Conservation (phyloP, 257 asterid species). For the Ehretia macrophylla region DNA sequence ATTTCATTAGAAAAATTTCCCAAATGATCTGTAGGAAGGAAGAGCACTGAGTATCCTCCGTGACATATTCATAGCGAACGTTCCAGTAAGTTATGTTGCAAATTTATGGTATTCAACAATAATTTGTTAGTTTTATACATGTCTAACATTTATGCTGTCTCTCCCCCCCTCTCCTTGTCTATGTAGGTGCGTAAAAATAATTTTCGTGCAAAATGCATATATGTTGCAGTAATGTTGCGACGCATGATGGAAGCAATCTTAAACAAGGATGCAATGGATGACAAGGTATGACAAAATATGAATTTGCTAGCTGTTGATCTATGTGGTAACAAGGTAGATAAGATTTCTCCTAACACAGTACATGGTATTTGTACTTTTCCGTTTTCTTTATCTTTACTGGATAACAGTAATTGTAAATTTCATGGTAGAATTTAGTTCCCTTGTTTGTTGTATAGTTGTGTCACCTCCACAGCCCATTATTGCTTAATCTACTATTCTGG, state of each 20-base stretch:
- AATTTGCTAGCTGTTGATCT: too few relatives aligned
- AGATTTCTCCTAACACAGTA: too few relatives aligned
- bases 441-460: too few relatives aligned
- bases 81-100: constrained; percentile 56
- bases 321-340: too few relatives aligned
- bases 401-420: too few relatives aligned
- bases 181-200: constrained; percentile 55
- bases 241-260: constrained; percentile 95
- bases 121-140: constrained; percentile 15
- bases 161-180: constrained; percentile 1
- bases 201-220: constrained; percentile 90
- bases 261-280: constrained; percentile 97
- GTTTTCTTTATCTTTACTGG: too few relatives aligned
- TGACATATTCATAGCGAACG: constrained; percentile 67
- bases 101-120: constrained; percentile 5
- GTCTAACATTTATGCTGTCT: not conserved
- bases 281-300: constrained; percentile 49
- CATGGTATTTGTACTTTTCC: too few relatives aligned
- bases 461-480: too few relatives aligned
- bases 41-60: constrained; percentile 60
- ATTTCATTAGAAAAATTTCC: not conserved
- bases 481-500: too few relatives aligned
- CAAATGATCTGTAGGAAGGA: constrained; percentile 49
- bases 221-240: constrained; percentile 92
- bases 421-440: too few relatives aligned